Base-by-base conservation (phyloP, 116 monocot species). In the Iris pallida region DNA sequence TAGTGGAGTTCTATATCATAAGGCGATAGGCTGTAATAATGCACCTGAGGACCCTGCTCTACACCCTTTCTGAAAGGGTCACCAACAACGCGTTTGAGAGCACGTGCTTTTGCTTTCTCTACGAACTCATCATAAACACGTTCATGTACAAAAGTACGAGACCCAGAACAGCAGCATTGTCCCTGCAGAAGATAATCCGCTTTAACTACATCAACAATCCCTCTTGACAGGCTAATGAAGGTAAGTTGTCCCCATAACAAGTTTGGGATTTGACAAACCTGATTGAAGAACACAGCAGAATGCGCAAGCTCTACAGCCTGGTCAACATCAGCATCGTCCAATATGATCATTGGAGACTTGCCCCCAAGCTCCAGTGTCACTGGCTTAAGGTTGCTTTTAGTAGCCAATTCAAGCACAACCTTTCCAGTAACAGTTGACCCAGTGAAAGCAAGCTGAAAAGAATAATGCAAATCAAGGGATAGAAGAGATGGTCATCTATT, bases 11-110 rank as follows among this genome's bases (percentile, higher is more conserved):
- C 3, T 65, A 65, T 2, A 30, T 30, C 14, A 47, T 12, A 30
- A 20, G 14, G 49, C 57, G 40, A 19, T 16, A 48, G 6, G 47
- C 44, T 61, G 20, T 10, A 47, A 53, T 30, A 14, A 66, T 30
- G 30, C 2, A 94, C 94, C 87, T 94, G 94, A 75, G 94, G 94
- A 12, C 94, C 94, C 79, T 94, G 94, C 69, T 94, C 94, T 18
- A 90, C 83, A 42, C 94, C 94, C 65, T 87, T 65, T 72, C 59
- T 90, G 72, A 94, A 94, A 11, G 94, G 94, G 45, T 94, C 94
- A 58, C 94, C 94, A 53, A 94, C 94, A 7, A 85, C 79, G 46
- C 94, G 94, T 30, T 72, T 85, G 57, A 81, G 14, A 20, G 90
- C 90, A 72, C 90, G 78, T 10, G 78, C 87, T 72, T 87, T 94